Evolutionary conservation across 169 alveolate species (phyloP).

Genomic region (Plasmodium berghei): DNA sequence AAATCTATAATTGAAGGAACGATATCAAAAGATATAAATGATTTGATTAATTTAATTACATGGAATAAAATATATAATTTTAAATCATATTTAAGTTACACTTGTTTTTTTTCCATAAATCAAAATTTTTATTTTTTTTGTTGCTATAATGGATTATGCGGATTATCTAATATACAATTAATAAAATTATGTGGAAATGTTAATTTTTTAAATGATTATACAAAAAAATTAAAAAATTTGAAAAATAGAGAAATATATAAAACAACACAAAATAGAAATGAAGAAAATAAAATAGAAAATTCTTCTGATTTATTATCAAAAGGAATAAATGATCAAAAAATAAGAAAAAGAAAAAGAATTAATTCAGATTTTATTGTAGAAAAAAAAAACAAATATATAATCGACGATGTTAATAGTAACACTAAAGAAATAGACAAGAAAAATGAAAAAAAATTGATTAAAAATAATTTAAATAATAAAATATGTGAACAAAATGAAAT

Average conservation of each 20-base stretch:
- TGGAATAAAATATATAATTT: conserved; percentile 27
- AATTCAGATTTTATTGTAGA: background rate
- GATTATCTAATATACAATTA: conserved; percentile 17
- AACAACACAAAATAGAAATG: background rate
- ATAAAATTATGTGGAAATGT: background rate
- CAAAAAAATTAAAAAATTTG: background rate
- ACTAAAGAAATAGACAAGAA: no score
- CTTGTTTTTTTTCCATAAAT: background rate
- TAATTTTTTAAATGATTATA: no score
- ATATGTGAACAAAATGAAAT: no score
- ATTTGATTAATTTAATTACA: conserved; percentile 8
- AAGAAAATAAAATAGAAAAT: background rate
- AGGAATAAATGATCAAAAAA: no score
- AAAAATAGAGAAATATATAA: background rate
- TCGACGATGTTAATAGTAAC: background rate
- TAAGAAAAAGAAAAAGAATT: background rate
- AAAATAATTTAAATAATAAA: no score
- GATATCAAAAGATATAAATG: conserved; percentile 20
- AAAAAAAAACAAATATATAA: background rate
- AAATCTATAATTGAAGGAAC: conserved; percentile 22
- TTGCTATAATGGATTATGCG: conserved; percentile 37
- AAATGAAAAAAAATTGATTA: no score
- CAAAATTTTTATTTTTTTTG: conserved; percentile 15
- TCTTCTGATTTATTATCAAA: background rate
- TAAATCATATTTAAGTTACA: background rate